Evolutionary conservation across 2,329 filamentous ascomycete genomes (phyloP).

Genomic region (Tolypocladium guangdongense): DNA sequence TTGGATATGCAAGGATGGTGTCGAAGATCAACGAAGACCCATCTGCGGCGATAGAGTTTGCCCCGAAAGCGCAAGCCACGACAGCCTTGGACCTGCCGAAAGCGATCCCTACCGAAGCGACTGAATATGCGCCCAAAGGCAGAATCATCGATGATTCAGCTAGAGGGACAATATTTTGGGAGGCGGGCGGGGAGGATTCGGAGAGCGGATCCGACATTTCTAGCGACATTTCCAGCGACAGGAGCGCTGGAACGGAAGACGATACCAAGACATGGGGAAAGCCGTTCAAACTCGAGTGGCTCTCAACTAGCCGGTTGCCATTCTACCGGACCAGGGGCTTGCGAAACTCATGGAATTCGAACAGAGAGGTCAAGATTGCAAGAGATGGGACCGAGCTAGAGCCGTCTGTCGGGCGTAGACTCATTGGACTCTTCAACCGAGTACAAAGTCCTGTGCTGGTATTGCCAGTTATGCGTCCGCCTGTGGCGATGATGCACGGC

Average conservation of each 20-base stretch:
- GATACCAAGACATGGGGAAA: slow-evolving; percentile 69
- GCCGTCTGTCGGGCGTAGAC: slow-evolving; percentile 62
- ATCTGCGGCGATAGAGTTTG: slow-evolving; percentile 56
- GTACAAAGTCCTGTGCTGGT: slow-evolving; percentile 27
- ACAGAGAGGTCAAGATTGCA: slow-evolving; percentile 91
- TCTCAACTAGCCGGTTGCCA: slow-evolving; percentile 70
- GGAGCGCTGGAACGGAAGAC: slow-evolving; percentile 30
- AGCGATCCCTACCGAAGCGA: slow-evolving; percentile 70
- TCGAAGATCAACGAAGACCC: slow-evolving; percentile 75
- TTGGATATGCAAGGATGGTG: slow-evolving; percentile 84
- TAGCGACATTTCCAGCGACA: slow-evolving; percentile 24
- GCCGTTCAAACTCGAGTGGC: slow-evolving; percentile 84
- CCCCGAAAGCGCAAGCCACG: slow-evolving; percentile 48
- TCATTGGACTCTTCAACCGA: slow-evolving; percentile 70
- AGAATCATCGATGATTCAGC: slow-evolving; percentile 87
- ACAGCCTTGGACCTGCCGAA: slow-evolving; percentile 59
- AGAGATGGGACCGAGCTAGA: slow-evolving; percentile 91
- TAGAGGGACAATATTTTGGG: slow-evolving; percentile 96
- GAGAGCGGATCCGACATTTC: slow-evolving; percentile 34
- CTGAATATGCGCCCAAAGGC: slow-evolving; percentile 66
- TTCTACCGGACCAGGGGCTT: slow-evolving; percentile 84
- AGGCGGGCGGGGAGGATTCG: slow-evolving; percentile 55
- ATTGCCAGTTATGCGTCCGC: slow-evolving; percentile 17
- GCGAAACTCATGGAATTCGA: slow-evolving; percentile 89
- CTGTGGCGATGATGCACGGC: slow-evolving; percentile 24